Evolutionary conservation across 805 yeast genomes (phyloP).

Genomic region (Myxozyma neotropica): DNA sequence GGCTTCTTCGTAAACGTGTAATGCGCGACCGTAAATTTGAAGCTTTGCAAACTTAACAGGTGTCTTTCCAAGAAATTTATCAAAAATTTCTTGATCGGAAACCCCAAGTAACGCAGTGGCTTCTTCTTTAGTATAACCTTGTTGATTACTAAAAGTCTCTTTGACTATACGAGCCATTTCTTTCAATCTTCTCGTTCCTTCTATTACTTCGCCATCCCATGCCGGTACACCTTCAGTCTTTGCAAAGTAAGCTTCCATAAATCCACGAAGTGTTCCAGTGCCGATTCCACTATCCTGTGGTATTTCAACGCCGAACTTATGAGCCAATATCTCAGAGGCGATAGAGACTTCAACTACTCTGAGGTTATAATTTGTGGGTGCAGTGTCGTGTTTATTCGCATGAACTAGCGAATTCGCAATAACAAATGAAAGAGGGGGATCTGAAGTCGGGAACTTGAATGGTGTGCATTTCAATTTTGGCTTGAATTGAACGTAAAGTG

Average conservation of each 20-base stretch:
- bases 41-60: slow-evolving; percentile 60
- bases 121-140: slow-evolving; percentile 56
- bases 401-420: slow-evolving; percentile 65
- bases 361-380: slow-evolving; percentile 67
- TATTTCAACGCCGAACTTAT: slow-evolving; percentile 54
- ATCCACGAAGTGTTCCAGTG: slow-evolving; percentile 64
- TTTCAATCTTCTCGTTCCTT: slow-evolving; percentile 14
- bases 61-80: slow-evolving; percentile 51
- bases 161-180: slow-evolving; percentile 43
- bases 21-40: slow-evolving; percentile 59
- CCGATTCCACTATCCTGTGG: slow-evolving; percentile 38
- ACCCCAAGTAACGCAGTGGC: slow-evolving; percentile 51
- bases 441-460: slow-evolving; percentile 48
- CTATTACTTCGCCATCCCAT: slow-evolving; percentile 44
- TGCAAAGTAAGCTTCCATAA: slow-evolving; percentile 52
- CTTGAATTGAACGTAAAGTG: slow-evolving; percentile 60
- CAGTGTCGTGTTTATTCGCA: slow-evolving; percentile 72
- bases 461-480: slow-evolving; percentile 61
- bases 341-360: slow-evolving; percentile 72
- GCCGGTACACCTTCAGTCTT: slow-evolving; percentile 51
- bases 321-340: slow-evolving; percentile 62
- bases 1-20: slow-evolving; percentile 66
- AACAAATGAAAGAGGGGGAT: slow-evolving; percentile 52
- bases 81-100: slow-evolving; percentile 48
- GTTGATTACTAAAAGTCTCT: slow-evolving; percentile 45